Conservation (phyloP, 805 yeast species). For the Myxozyma sirexii region DNA sequence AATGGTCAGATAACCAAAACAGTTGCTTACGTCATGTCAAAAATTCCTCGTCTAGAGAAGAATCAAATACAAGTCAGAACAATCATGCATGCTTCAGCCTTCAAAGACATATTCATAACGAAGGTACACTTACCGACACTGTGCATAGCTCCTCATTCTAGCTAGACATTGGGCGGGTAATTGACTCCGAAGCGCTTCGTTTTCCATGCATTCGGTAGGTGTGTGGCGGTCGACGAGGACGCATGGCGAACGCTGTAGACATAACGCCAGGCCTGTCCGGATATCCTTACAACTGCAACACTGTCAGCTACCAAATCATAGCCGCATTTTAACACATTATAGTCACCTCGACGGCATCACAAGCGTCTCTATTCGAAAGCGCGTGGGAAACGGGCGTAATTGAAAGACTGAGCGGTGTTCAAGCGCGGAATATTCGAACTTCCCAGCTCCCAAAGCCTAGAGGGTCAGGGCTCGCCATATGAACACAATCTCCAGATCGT, state of each 20-base stretch:
- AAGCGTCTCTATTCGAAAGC: too few species aligned
- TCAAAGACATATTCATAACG: background rate
- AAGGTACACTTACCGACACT: conserved; percentile 57
- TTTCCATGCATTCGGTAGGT: conserved; percentile 82
- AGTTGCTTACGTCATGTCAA: conserved; percentile 71
- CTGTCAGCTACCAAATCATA: background rate
- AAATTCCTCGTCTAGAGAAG: conserved; percentile 63
- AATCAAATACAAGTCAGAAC: background rate
- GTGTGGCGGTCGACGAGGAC: conserved; percentile 86
- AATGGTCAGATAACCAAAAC: too few species aligned
- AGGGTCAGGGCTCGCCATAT: too few species aligned
- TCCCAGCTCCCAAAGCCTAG: too few species aligned
- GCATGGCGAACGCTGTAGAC: conserved; percentile 95
- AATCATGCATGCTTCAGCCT: background rate
- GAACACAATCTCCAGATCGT: too few species aligned
- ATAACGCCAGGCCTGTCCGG: conserved; percentile 90
- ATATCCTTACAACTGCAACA: conserved; percentile 82
- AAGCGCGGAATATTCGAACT: too few species aligned
- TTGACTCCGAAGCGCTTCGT: conserved; percentile 73
- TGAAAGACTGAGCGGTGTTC: too few species aligned
- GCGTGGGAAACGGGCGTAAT: too few species aligned
- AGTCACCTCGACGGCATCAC: conserved; percentile 22
- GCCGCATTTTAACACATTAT: background rate
- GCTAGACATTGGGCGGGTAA: conserved; percentile 88
- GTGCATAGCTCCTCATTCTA: conserved; percentile 80